These are phyloP conservation scores for Coemansia sp. DNA, from an alignment of 192 early-diverging fungal genomes.

Conservation along the genomic window DNA sequence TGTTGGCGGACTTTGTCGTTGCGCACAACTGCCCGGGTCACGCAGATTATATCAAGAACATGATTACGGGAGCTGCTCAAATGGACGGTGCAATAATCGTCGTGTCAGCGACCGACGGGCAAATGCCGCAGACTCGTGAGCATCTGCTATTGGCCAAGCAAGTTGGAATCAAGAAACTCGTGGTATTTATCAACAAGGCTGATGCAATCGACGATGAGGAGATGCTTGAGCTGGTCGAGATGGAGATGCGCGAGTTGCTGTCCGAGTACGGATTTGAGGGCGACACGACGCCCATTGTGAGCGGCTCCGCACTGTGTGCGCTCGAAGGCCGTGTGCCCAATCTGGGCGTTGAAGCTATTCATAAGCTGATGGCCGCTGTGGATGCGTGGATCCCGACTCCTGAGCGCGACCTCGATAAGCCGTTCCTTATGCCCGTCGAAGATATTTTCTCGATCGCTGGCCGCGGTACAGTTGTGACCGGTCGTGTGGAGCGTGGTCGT, in stretches of 20 bases:
- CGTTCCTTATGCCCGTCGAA: slow-evolving; percentile 99
- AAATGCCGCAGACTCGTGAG: slow-evolving; percentile 99
- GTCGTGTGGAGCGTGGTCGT: slow-evolving; percentile 91
- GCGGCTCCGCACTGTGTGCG: slow-evolving; percentile 93
- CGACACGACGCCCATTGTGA: slow-evolving; percentile 86
- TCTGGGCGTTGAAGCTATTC: slow-evolving; percentile 85
- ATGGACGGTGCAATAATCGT: slow-evolving; percentile 99
- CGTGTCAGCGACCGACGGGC: slow-evolving; percentile 96
- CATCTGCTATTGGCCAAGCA: slow-evolving; percentile 95
- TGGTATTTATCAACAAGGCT: slow-evolving; percentile 99
- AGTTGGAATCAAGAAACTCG: slow-evolving; percentile 89
- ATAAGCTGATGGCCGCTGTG: slow-evolving; percentile 91
- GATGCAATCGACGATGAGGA: slow-evolving; percentile 95
- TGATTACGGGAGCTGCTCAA: slow-evolving; percentile 97
- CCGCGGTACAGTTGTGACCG: slow-evolving; percentile 94
- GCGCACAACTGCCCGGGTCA: slow-evolving; percentile 84
- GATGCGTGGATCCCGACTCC: slow-evolving; percentile 92
- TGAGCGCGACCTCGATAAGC: slow-evolving; percentile 92
- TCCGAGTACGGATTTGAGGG: slow-evolving; percentile 90
- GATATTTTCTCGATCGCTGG: slow-evolving; percentile 98
- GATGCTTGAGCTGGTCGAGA: slow-evolving; percentile 98
- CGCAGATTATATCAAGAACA: slow-evolving; percentile 99
- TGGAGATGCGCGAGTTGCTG: slow-evolving; percentile 98
- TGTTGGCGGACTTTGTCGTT: slow-evolving; percentile 32
- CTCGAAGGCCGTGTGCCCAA: slow-evolving; percentile 89